Conservation (phyloP, 805 yeast species). For the Wickerhamiella hasegawae region DNA sequence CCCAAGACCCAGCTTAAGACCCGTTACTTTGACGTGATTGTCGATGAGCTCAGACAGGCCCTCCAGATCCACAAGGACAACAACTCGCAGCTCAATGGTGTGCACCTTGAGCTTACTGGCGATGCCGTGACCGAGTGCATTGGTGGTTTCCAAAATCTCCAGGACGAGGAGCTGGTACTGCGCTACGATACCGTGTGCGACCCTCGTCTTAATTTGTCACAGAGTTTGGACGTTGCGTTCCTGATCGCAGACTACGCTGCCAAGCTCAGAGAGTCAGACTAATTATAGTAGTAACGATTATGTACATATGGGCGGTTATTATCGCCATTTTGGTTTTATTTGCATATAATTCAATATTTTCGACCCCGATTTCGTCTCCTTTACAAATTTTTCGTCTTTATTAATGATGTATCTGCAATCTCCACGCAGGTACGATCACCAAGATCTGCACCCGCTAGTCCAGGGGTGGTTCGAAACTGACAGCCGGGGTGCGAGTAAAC, state of each 20-base stretch:
- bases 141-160: slow-evolving; percentile 26
- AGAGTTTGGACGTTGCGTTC: slow-evolving; percentile 28
- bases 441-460: too few species aligned
- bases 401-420: too few species aligned
- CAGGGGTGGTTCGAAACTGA: too few species aligned
- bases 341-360: too few species aligned
- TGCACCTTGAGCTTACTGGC: slow-evolving; percentile 29
- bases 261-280: slow-evolving; percentile 1
- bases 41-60: slow-evolving; percentile 24
- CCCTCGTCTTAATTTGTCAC: slow-evolving; percentile 26
- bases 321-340: too few species aligned
- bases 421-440: too few species aligned
- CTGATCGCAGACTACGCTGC: slow-evolving; percentile 28
- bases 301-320: too few species aligned
- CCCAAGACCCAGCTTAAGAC: slow-evolving; percentile 26
- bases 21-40: slow-evolving; percentile 28
- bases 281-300: too few species aligned
- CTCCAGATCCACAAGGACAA: slow-evolving; percentile 22
- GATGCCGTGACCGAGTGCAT: slow-evolving; percentile 30
- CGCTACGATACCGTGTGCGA: slow-evolving; percentile 30
- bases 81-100: slow-evolving; percentile 23
- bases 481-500: too few species aligned
- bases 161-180: slow-evolving; percentile 24
- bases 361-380: too few species aligned
- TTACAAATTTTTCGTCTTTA: too few species aligned